These are phyloP conservation scores for Stephania cephalantha DNA, from an alignment of 164 flowering plant species.

Conservation along the genomic window DNA sequence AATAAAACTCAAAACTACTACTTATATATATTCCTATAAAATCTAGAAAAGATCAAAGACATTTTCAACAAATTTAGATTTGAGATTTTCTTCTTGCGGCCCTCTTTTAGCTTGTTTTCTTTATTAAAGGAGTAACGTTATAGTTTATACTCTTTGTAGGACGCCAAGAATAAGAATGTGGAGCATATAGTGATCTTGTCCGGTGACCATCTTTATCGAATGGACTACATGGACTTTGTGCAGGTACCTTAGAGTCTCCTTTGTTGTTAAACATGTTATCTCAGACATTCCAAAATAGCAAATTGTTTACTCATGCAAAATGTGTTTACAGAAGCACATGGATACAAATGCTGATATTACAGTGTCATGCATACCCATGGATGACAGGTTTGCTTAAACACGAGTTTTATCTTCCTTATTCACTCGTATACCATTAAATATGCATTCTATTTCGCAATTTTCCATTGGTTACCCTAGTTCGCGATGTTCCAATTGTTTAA, in stretches of 20 bases:
- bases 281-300: neutral
- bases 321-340: slow-evolving; percentile 76
- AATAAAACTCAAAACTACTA: no score
- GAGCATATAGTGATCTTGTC: slow-evolving; percentile 81
- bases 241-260: slow-evolving; percentile 40
- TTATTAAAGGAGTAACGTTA: neutral
- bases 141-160: slow-evolving; percentile 36
- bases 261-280: neutral
- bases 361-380: slow-evolving; percentile 92
- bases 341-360: slow-evolving; percentile 90
- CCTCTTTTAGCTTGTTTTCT: neutral
- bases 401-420: neutral
- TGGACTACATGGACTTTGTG: slow-evolving; percentile 92
- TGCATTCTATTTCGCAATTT: no score
- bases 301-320: neutral
- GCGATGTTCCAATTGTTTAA: no score
- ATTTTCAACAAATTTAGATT: neutral
- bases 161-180: slow-evolving; percentile 79
- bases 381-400: slow-evolving; percentile 47
- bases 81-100: neutral
- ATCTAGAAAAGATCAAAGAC: no score
- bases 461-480: no score
- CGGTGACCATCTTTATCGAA: slow-evolving; percentile 96
- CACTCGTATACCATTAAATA: no score
- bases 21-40: no score